These are phyloP conservation scores for Calophaca sinica DNA, from an alignment of 306 rosid genomes.

Conservation along the genomic window DNA sequence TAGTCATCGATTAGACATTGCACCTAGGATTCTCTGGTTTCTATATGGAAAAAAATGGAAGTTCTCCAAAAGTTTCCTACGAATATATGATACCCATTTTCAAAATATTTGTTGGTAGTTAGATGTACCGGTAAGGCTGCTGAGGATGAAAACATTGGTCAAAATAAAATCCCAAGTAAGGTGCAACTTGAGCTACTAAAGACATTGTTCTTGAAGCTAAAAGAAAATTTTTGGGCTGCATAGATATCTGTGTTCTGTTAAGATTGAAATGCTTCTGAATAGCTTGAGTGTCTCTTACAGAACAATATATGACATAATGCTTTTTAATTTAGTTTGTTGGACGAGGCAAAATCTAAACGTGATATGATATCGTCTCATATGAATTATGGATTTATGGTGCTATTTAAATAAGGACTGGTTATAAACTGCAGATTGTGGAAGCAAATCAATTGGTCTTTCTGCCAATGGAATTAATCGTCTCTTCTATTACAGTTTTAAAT, in stretches of 20 bases:
- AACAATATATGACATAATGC: not conserved
- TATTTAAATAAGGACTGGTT: not conserved
- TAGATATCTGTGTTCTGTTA: conserved; percentile 2
- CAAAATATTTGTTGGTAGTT: conserved; percentile 5
- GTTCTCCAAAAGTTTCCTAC: not conserved
- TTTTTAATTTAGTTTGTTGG: not conserved
- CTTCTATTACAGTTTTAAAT: conserved; percentile 29
- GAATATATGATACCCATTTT: conserved; percentile 12
- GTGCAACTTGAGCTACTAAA: conserved; percentile 14
- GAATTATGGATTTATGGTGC: not conserved
- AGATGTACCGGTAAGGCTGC: not conserved
- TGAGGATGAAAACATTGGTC: not conserved
- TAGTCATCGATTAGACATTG: conserved; percentile 2
- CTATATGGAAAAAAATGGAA: not conserved
- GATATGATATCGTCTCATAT: conserved; percentile 6
- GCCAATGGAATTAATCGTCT: not conserved
- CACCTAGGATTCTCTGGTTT: conserved; percentile 36
- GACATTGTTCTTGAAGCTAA: conserved; percentile 35
- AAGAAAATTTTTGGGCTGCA: not conserved
- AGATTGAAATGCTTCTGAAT: conserved; percentile 14
- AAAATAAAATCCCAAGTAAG: conserved; percentile 10
- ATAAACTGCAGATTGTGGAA: not conserved
- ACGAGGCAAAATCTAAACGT: not conserved
- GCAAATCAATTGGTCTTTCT: conserved; percentile 24
- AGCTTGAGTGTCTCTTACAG: not conserved